Conservation (phyloP, 306 rosid species). For the Vachellia pachyceras region DNA sequence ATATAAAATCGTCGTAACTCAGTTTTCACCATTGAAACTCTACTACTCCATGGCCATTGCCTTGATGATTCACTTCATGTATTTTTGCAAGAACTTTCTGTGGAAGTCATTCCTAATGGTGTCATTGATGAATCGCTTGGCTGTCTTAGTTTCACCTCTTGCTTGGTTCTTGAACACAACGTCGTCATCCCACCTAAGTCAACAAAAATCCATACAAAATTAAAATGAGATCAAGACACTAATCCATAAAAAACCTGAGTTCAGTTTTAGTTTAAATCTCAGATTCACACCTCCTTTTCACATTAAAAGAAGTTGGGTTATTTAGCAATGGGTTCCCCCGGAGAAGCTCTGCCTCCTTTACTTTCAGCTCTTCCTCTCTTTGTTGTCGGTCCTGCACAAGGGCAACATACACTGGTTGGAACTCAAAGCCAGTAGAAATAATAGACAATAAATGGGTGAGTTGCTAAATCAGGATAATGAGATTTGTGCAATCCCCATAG, state of each 20-base stretch:
- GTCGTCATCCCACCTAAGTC: slow-evolving; percentile 34
- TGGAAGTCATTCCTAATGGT: slow-evolving; percentile 47
- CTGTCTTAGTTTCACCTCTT: slow-evolving; percentile 68
- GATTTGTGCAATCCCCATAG: neutral
- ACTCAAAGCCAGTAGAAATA: slow-evolving; percentile 1
- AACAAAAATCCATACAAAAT: neutral
- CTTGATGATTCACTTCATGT: slow-evolving; percentile 59
- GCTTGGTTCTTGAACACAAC: slow-evolving; percentile 67
- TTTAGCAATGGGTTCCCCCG: slow-evolving; percentile 69
- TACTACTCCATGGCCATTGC: neutral
- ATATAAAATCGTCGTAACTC: slow-evolving; percentile 16
- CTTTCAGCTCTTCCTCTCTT: slow-evolving; percentile 67
- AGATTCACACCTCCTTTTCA: slow-evolving; percentile 61
- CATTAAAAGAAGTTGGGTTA: slow-evolving; percentile 58
- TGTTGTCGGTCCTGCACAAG: slow-evolving; percentile 53
- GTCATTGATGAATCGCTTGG: slow-evolving; percentile 72
- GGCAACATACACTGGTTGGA: slow-evolving; percentile 9
- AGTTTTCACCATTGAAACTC: slow-evolving; percentile 21
- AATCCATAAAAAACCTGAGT: neutral
- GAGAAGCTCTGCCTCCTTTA: slow-evolving; percentile 64
- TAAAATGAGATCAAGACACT: neutral
- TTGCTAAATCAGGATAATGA: neutral
- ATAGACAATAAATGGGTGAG: neutral
- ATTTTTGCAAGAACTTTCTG: slow-evolving; percentile 64
- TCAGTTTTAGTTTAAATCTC: neutral